Percentiles rank a stretch among this genome's conserved stretches.
Evolutionary conservation across 2,329 filamentous ascomycete genomes (phyloP).

Genomic region (Tolypocladium sp.): DNA sequence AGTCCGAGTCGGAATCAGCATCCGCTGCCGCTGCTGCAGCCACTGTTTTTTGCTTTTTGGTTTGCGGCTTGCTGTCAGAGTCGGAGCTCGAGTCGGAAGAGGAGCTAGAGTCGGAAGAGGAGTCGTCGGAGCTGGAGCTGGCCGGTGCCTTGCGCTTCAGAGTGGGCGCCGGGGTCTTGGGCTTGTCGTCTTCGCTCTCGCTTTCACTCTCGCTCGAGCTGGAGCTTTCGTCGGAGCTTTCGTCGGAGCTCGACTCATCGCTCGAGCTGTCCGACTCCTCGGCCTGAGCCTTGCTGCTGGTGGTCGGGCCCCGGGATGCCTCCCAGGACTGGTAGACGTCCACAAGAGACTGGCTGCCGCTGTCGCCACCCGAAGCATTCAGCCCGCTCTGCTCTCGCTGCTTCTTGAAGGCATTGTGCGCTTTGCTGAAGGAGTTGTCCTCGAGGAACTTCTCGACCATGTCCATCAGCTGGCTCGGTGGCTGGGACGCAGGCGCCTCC

Average conservation of each 20-base stretch:
- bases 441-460: conserved; percentile 59
- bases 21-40: conserved; percentile 7
- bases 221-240: conserved; percentile 25
- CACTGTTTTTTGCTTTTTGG: conserved; percentile 43
- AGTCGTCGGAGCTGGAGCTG: conserved; percentile 8
- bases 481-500: conserved; percentile 16
- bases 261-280: conserved; percentile 17
- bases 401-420: conserved; percentile 53
- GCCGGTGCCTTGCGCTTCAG: conserved; percentile 32
- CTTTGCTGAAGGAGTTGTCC: conserved; percentile 53
- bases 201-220: conserved; percentile 16
- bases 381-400: conserved; percentile 47
- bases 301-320: conserved; percentile 11
- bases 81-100: conserved; percentile 28
- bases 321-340: conserved; percentile 44
- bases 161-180: conserved; percentile 12
- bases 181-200: conserved; percentile 13
- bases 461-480: conserved; percentile 54
- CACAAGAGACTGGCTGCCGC: conserved; percentile 31
- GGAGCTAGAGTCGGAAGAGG: conserved; percentile 16
- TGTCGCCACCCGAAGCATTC: conserved; percentile 17
- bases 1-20: conserved; percentile 10
- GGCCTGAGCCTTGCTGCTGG: conserved; percentile 10
- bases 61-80: conserved; percentile 36
- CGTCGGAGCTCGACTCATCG: conserved; percentile 21